Base-by-base conservation (phyloP, 1,284 basidiomycete species). In the Ustilago cynodontis region DNA sequence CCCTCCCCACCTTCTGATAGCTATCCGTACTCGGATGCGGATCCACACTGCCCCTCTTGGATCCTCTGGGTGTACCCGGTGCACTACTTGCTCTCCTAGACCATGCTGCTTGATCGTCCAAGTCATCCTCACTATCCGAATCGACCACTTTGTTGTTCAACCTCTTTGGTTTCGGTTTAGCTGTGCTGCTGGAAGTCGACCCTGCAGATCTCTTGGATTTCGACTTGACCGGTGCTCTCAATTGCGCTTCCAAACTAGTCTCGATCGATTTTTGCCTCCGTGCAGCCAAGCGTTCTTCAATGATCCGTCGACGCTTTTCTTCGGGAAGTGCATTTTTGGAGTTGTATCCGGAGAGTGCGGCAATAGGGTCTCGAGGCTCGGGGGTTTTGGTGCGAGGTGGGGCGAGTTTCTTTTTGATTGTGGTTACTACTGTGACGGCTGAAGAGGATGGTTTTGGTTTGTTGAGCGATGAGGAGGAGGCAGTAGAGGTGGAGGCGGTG, bases 291-390 rank as follows among this genome's bases (percentile, higher is more conserved):
- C 72, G 59, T 53, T 80, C 78, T 39, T 80, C 69, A 41, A 74
- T 73, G 62, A 80, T 80, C 18, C 71, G 71, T 7, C 71, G 60
- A 20, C 78, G 63, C 52, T 74, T 77, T 29, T 80, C 71, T 35
- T 80, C 75, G 24, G 78, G 71, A 2, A 80, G 49, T 0, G 75
- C 75, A 59, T 80, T 80, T 41, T 71, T 71, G 43, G 75, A 56
- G 33, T 66, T 60, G 58, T 62, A 66, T 37, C 63, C 76, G 10
- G 71, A 71, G 53, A 71, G 64, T 10, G 71, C 66, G 24, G 67
- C 71, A 41, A 73, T 78, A 29, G 71, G 61, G 39, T 71, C 71
- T 24, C 66, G 70, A n/a, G 65, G 68, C 53, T 71, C 59, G 16
- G 66, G 22, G 22, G 68, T 45, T 58, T 63, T 71, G 4, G 68